These are phyloP conservation scores for Chaetomium globosum DNA, from an alignment of 2,329 filamentous ascomycete species.

Conservation along the genomic window DNA sequence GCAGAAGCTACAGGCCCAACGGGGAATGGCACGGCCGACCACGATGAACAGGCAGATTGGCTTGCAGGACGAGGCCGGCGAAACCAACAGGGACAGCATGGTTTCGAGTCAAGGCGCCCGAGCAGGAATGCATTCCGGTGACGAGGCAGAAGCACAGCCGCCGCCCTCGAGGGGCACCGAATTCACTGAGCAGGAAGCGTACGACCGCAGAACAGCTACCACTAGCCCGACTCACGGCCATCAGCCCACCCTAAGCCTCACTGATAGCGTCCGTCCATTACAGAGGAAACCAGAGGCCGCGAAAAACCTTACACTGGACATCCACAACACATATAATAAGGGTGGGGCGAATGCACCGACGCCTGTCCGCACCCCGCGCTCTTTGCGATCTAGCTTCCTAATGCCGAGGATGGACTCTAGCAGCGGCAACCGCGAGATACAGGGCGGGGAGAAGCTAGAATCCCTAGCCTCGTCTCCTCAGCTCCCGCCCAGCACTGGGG, in stretches of 20 bases:
- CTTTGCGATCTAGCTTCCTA: conserved; percentile 76
- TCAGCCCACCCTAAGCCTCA: conserved; percentile 62
- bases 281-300: conserved; percentile 51
- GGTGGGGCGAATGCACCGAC: conserved; percentile 52
- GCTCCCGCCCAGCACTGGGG: conserved; percentile 45
- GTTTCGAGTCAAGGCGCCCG: conserved; percentile 53
- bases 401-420: conserved; percentile 59
- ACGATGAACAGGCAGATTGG: conserved; percentile 47
- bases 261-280: conserved; percentile 78
- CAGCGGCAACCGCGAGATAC: conserved; percentile 58
- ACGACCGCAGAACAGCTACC: conserved; percentile 71
- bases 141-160: conserved; percentile 57
- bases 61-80: conserved; percentile 32
- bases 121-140: conserved; percentile 41
- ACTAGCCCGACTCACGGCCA: conserved; percentile 70
- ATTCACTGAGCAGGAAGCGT: conserved; percentile 72
- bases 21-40: conserved; percentile 59
- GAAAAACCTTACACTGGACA: conserved; percentile 57
- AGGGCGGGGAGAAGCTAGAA: conserved; percentile 79
- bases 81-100: conserved; percentile 60
- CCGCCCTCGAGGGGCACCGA: conserved; percentile 79
- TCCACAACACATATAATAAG: conserved; percentile 63
- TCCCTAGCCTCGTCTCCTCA: conserved; percentile 77
- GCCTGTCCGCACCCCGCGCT: conserved; percentile 71
- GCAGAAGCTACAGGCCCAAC: conserved; percentile 87